Base-by-base conservation (phyloP, 192 early-diverging fungal genomes). In the Coemansia sp. region DNA sequence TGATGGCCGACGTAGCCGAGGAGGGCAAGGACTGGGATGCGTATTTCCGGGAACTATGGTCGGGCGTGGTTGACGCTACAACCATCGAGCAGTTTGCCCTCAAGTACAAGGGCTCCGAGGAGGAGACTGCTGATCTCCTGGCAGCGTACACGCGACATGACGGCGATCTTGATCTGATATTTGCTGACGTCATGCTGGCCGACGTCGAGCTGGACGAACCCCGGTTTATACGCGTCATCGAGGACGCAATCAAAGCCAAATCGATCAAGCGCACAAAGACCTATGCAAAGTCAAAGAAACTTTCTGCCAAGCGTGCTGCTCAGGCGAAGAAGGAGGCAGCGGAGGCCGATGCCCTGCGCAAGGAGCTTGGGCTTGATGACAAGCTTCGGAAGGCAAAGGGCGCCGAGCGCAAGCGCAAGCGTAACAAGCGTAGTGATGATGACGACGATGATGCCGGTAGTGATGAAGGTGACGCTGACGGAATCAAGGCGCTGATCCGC, bases 11-110 rank as follows among this genome's bases (percentile, higher is more conserved):
- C 32, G 72, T 87, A 19, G 75, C 81, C 9, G 85, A 85, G 16
- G 75, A 75, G 23, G 87, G 81, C n/a, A 85, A 83, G 61, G 87
- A 88, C 63, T 95, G 93, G 93, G 87, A 89, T 68, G 93, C 87
- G 15, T 95, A 92, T 64, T 97, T 95, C 72, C 72, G 87, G 42
- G 86, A 90, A 49, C 79, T 95, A 49, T 94, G 89, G 89, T 67
- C 74, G 3, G 92, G 90, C 21, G 70, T 89, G 9, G 91, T 95
- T 7, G 89, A 82, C 44, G 86, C 88, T 10, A 73, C 87, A n/a
- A 89, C 88, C 8, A 93, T 95, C 67, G 89, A 86, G 23, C 87
- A 89, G 69, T 93, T 91, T 79, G 74, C 84, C 5, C 75, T 79
- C 42, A 82, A 79, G 23, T 97, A 97, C 82, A 86, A 88, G 75